phyloP scores from a whole-genome alignment of 1,284 basidiomycete genomes.

The Pascua guehoae region DNA sequence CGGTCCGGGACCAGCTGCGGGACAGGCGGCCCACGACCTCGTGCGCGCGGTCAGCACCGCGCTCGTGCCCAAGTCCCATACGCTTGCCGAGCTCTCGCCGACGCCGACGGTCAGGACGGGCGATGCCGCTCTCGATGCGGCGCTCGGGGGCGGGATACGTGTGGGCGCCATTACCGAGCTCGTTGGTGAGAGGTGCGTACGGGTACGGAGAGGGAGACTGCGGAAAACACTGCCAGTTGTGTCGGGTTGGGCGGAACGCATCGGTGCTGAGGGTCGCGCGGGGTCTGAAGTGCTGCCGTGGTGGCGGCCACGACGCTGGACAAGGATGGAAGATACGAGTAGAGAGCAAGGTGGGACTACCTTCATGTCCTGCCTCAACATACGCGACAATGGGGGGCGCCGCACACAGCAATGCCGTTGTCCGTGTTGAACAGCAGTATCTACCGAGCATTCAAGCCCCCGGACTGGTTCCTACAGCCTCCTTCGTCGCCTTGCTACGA shows the following conservation, averaged over 20 bases:
- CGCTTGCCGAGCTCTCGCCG: conserved; percentile 19
- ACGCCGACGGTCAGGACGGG: conserved; percentile 56
- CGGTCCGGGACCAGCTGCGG: background rate
- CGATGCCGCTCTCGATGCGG: conserved; percentile 61
- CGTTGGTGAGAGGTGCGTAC: conserved; percentile 72
- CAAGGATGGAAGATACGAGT: too few relatives aligned
- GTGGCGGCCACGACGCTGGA: too few relatives aligned
- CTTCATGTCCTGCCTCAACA: too few relatives aligned
- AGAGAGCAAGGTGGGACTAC: too few relatives aligned
- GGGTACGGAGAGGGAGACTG: background rate
- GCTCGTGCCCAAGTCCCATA: conserved; percentile 24
- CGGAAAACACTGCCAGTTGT: too few relatives aligned
- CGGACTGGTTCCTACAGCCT: background rate
- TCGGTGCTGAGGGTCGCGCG: too few relatives aligned
- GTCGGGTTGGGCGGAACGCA: too few relatives aligned
- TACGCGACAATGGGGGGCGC: too few relatives aligned
- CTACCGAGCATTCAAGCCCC: too few relatives aligned
- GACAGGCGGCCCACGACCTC: conserved; percentile 17
- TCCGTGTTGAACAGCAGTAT: too few relatives aligned
- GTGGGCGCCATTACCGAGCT: conserved; percentile 78
- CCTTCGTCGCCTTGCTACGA: background rate
- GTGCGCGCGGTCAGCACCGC: conserved; percentile 22
- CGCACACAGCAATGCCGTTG: too few relatives aligned
- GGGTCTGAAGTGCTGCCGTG: too few relatives aligned
- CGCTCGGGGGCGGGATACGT: conserved; percentile 69